A percentile compares a stretch with the other conserved stretches of the same genome.
Evolutionary conservation across 495 filamentous ascomycete genomes (phyloP).

Genomic region (Penicillium goetzii): DNA sequence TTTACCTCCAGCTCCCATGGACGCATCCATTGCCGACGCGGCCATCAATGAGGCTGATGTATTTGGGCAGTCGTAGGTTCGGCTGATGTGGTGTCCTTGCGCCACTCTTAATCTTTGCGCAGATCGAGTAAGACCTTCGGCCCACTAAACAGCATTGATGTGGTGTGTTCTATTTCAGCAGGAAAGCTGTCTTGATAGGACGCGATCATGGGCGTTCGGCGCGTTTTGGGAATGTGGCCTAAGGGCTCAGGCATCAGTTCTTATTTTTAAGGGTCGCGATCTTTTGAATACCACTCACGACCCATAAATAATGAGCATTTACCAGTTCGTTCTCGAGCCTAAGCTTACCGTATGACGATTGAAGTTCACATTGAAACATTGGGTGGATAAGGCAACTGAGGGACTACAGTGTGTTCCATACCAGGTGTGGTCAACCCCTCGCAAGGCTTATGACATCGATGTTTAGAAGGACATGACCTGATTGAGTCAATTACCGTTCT

Average conservation of each 20-base stretch:
- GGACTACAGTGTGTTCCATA: not conserved
- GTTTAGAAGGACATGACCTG: not conserved
- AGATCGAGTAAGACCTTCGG: not conserved
- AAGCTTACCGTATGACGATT: not conserved
- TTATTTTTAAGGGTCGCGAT: not conserved
- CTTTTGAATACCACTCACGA: not conserved
- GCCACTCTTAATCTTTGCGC: not conserved
- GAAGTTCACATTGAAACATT: too few species aligned
- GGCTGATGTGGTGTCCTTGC: not conserved
- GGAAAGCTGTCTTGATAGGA: not conserved
- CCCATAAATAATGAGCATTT: not conserved
- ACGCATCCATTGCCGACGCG: conserved; percentile 42
- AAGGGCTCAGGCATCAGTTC: not conserved
- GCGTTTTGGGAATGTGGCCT: not conserved
- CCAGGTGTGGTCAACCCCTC: not conserved
- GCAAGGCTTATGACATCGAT: not conserved
- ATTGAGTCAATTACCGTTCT: too few species aligned
- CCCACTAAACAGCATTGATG: not conserved
- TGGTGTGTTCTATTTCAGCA: not conserved
- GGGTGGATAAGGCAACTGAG: not conserved
- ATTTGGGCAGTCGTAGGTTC: not conserved
- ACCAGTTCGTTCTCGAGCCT: not conserved
- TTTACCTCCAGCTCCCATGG: conserved; percentile 37
- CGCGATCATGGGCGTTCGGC: conserved; percentile 6
- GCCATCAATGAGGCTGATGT: not conserved